Evolutionary conservation across 805 yeast species (phyloP).

Genomic region (Hanseniaspora nectarophila): DNA sequence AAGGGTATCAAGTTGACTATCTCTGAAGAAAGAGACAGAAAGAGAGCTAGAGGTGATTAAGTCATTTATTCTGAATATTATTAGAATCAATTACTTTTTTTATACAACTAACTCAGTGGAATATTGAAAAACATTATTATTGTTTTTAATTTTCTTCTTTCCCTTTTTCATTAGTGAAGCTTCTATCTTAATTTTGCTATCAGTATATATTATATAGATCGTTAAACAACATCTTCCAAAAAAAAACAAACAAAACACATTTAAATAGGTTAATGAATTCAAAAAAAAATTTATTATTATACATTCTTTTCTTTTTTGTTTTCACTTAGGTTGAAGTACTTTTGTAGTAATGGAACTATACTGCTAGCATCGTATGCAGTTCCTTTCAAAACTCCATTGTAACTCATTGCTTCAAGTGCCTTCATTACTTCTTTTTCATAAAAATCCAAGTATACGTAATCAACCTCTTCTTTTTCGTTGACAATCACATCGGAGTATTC

Average conservation of each 20-base stretch:
- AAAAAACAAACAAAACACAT: not conserved
- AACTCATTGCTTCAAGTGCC: slow-evolving; percentile 26
- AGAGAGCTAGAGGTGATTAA: slow-evolving; percentile 62
- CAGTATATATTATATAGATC: slow-evolving; percentile 10
- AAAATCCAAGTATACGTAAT: slow-evolving; percentile 71
- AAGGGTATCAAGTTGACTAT: slow-evolving; percentile 94
- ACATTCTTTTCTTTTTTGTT: not conserved
- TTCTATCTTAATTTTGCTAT: not conserved
- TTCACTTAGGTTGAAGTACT: not conserved
- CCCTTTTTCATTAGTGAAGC: not conserved
- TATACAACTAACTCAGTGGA: too few relatives aligned
- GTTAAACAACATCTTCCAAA: slow-evolving; percentile 10
- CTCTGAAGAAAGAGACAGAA: slow-evolving; percentile 97
- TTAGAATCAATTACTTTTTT: slow-evolving; percentile 16
- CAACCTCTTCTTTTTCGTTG: slow-evolving; percentile 34
- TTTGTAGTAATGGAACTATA: not conserved
- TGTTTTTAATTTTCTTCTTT: too few relatives aligned
- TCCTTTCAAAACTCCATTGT: not conserved
- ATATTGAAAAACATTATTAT: too few relatives aligned
- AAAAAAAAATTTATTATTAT: not conserved
- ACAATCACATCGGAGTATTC: slow-evolving; percentile 31
- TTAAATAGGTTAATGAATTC: slow-evolving; percentile 2
- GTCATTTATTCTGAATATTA: slow-evolving; percentile 28
- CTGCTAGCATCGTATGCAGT: not conserved
- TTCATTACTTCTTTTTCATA: slow-evolving; percentile 41